Evolutionary conservation across 139 green algal genomes (phyloP).

Genomic region (Haematococcus lacustris): DNA sequence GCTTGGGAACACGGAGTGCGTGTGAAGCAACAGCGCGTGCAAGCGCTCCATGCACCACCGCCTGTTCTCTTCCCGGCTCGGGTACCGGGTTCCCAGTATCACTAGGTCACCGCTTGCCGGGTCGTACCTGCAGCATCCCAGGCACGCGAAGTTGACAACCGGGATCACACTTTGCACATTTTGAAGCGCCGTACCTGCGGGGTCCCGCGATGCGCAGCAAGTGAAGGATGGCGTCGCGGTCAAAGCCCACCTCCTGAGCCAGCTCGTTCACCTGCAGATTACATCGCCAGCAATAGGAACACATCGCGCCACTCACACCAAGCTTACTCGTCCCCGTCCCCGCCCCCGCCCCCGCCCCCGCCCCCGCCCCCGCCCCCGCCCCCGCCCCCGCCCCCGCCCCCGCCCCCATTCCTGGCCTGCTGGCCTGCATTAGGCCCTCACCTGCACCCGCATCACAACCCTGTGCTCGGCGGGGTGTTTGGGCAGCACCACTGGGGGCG

Average conservation of each 20-base stretch:
- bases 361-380: too few relatives aligned
- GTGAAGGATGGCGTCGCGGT: not conserved
- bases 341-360: too few relatives aligned
- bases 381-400: too few relatives aligned
- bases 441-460: conserved; percentile 11
- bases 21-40: conserved; percentile 18
- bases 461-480: conserved; percentile 1
- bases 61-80: conserved; percentile 26
- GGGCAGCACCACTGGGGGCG: too few relatives aligned
- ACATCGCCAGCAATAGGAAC: not conserved
- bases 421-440: not conserved
- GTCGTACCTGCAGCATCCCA: conserved; percentile 25
- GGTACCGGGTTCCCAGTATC: conserved; percentile 13
- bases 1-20: too few relatives aligned
- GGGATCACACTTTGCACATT: not conserved
- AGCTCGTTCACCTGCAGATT: conserved; percentile 5
- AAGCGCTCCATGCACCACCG: conserved; percentile 27
- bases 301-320: not conserved
- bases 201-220: conserved; percentile 11
- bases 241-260: conserved; percentile 13
- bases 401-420: too few relatives aligned
- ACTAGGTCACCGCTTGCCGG: not conserved
- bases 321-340: too few relatives aligned
- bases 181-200: not conserved
- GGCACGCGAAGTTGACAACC: too few relatives aligned